A percentile compares a stretch with the other conserved stretches of the same genome.
Evolutionary conservation across 2,329 filamentous ascomycete genomes (phyloP).

Genomic region (Penicillium sp.): DNA sequence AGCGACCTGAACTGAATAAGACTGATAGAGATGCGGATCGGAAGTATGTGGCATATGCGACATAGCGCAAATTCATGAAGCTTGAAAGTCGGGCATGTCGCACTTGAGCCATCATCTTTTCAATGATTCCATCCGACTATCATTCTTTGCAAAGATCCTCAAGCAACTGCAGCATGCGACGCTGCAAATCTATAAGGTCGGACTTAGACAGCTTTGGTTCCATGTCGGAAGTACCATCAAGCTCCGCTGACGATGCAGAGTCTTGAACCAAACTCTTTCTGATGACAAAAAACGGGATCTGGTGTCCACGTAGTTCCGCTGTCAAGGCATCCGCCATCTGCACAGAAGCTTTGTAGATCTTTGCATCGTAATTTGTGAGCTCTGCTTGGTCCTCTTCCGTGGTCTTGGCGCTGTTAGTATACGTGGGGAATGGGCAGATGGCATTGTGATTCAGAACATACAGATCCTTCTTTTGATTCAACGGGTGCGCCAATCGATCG

Average conservation of each 20-base stretch:
- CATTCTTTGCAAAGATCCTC: constrained; percentile 50
- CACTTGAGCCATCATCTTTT: too few species aligned
- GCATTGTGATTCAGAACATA: constrained; percentile 16
- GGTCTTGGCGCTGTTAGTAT: constrained; percentile 30
- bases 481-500: constrained; percentile 48
- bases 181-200: constrained; percentile 47
- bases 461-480: constrained; percentile 31
- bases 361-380: constrained; percentile 59
- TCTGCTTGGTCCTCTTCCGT: constrained; percentile 54
- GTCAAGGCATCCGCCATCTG: constrained; percentile 62
- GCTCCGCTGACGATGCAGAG: background rate
- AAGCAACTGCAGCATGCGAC: constrained; percentile 51
- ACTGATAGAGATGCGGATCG: too few species aligned
- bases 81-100: too few species aligned
- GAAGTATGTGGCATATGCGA: too few species aligned
- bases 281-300: constrained; percentile 62
- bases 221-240: background rate
- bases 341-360: constrained; percentile 60
- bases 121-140: background rate
- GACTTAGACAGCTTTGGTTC: constrained; percentile 35
- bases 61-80: too few species aligned
- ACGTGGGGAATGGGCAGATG: background rate
- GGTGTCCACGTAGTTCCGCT: constrained; percentile 56
- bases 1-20: too few species aligned
- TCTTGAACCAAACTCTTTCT: constrained; percentile 44